A percentile compares a stretch with the other conserved stretches of the same genome.
phyloP scores from a whole-genome alignment of 106 monocot species.

The Alisma plantagoaquatica region DNA sequence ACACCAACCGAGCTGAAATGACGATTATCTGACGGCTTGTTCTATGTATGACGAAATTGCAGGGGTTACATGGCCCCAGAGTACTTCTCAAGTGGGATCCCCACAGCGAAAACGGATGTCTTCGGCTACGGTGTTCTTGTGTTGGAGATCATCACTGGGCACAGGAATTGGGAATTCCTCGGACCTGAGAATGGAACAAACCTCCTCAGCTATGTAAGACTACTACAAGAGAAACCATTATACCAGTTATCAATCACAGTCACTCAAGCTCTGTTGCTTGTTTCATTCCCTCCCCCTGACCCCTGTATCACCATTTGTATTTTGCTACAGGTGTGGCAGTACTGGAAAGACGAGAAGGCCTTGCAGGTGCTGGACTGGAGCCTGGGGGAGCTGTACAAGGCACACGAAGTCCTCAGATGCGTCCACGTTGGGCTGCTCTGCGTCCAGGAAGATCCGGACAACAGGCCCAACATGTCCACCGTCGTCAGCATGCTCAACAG shows the following conservation, averaged over 20 bases:
- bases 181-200: constrained; percentile 7
- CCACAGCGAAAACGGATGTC: constrained; percentile 37
- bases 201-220: constrained; percentile 25
- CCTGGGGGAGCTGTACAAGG: constrained; percentile 20
- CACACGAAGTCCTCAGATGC: constrained; percentile 32
- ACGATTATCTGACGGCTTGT: too few species aligned
- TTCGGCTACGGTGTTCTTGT: constrained; percentile 46
- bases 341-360: constrained; percentile 34
- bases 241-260: neutral
- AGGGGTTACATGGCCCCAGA: constrained; percentile 62
- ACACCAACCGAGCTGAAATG: too few species aligned
- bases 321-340: constrained; percentile 42
- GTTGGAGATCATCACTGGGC: constrained; percentile 44
- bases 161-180: constrained; percentile 17
- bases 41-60: constrained; percentile 2
- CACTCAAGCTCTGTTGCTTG: too few species aligned
- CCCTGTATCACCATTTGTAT: neutral
- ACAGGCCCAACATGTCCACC: constrained; percentile 50
- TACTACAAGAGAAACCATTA: neutral
- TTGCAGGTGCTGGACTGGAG: constrained; percentile 34
- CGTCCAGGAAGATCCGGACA: constrained; percentile 36
- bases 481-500: constrained; percentile 40
- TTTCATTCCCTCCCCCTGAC: neutral
- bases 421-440: constrained; percentile 56
- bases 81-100: constrained; percentile 24